A percentile compares a stretch with the other conserved stretches of the same genome.
These are phyloP conservation scores for Ascochyta pisi DNA, from an alignment of 2,329 filamentous ascomycete species.

Conservation along the genomic window DNA sequence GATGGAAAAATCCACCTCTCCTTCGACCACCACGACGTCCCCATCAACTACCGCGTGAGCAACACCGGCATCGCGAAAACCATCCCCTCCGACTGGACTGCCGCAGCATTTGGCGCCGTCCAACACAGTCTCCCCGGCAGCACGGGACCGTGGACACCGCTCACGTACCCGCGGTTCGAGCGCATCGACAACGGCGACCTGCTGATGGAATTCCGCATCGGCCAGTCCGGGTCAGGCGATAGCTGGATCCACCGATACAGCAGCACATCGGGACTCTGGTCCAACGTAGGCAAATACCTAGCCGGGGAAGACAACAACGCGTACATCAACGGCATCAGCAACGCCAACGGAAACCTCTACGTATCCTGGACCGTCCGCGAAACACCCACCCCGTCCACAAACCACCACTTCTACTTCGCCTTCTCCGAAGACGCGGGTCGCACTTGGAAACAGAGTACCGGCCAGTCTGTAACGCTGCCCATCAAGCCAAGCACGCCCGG, in stretches of 20 bases:
- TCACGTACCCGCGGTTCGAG: constrained; percentile 61
- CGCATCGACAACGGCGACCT: constrained; percentile 49
- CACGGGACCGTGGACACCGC: constrained; percentile 43
- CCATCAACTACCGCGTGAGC: constrained; percentile 46
- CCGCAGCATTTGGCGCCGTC: constrained; percentile 38
- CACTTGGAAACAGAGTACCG: constrained; percentile 54
- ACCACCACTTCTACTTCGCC: constrained; percentile 60
- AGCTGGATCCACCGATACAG: constrained; percentile 58
- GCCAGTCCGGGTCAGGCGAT: constrained; percentile 59
- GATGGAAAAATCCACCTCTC: constrained; percentile 62
- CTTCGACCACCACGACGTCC: constrained; percentile 58
- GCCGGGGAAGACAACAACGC: constrained; percentile 58
- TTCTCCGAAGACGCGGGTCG: constrained; percentile 55
- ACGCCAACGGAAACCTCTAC: constrained; percentile 47
- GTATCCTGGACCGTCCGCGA: constrained; percentile 60
- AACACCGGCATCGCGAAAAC: constrained; percentile 41
- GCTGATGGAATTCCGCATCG: constrained; percentile 59
- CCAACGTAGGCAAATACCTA: constrained; percentile 51
- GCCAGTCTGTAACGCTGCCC: constrained; percentile 49
- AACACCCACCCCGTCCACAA: constrained; percentile 57
- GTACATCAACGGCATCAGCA: constrained; percentile 60
- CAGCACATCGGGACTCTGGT: constrained; percentile 46
- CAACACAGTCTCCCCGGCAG: constrained; percentile 40
- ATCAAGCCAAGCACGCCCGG: constrained; percentile 52
- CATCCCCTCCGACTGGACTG: constrained; percentile 35